These are phyloP conservation scores for Saccharomycopsis guyanensis DNA, from an alignment of 805 yeast species.

Conservation along the genomic window DNA sequence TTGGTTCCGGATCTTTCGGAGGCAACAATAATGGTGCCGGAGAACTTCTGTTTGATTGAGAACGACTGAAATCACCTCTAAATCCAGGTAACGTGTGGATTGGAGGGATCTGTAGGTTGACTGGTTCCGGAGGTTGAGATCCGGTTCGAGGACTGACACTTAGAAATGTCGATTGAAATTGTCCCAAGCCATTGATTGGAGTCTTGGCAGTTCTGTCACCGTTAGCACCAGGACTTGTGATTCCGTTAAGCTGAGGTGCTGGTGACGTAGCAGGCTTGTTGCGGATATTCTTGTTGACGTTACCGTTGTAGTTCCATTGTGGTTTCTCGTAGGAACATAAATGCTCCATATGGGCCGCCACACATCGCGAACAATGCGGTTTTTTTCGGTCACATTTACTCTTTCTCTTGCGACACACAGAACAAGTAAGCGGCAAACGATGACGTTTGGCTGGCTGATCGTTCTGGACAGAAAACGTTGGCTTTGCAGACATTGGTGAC, in stretches of 20 bases:
- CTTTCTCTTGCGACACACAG: slow-evolving; percentile 29
- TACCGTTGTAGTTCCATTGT: no score
- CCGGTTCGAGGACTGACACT: not conserved
- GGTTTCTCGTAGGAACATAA: slow-evolving; percentile 29
- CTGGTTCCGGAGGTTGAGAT: not conserved
- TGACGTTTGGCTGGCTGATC: slow-evolving; percentile 13
- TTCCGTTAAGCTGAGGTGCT: no score
- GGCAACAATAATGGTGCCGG: not conserved
- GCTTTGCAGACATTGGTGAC: not conserved
- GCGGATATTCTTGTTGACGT: no score
- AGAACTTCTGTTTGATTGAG: not conserved
- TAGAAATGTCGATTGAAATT: not conserved
- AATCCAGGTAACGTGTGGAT: not conserved
- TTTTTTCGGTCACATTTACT: slow-evolving; percentile 29
- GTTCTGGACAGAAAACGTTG: not conserved
- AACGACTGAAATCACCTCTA: not conserved
- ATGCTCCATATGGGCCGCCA: slow-evolving; percentile 24
- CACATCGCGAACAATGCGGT: slow-evolving; percentile 33
- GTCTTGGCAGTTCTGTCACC: no score
- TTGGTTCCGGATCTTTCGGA: not conserved
- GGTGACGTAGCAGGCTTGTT: no score
- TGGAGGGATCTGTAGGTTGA: not conserved
- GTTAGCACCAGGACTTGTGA: no score
- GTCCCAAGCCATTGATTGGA: not conserved
- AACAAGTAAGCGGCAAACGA: slow-evolving; percentile 28